These are phyloP conservation scores for Alternaria triticimaculans DNA, from an alignment of 2,329 filamentous ascomycete genomes.

Conservation along the genomic window DNA sequence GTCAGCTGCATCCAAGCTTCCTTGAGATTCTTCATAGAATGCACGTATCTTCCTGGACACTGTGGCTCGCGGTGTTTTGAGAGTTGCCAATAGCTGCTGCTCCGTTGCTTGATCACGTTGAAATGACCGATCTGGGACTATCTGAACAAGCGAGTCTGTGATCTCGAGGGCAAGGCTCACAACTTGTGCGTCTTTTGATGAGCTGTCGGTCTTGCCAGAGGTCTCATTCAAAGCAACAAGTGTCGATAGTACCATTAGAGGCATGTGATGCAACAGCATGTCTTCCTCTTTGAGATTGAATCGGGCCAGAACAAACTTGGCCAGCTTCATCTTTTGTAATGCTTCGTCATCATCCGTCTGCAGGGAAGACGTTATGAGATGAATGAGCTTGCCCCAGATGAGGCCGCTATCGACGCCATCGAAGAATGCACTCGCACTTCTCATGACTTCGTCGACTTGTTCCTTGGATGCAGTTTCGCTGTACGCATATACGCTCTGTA, in stretches of 20 bases:
- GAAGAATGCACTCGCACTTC: slow-evolving; percentile 94
- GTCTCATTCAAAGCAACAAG: slow-evolving; percentile 54
- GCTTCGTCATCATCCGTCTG: slow-evolving; percentile 60
- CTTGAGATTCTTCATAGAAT: slow-evolving; percentile 48
- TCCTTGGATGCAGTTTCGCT: slow-evolving; percentile 69
- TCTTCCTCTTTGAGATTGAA: slow-evolving; percentile 97
- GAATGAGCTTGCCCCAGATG: slow-evolving; percentile 84
- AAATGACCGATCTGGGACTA: slow-evolving; percentile 46
- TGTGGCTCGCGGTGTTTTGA: slow-evolving; percentile 11
- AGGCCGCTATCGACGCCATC: slow-evolving; percentile 94
- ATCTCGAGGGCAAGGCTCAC: slow-evolving; percentile 44
- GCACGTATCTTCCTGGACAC: slow-evolving; percentile 29
- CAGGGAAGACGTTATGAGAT: slow-evolving; percentile 63
- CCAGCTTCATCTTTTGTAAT: slow-evolving; percentile 70
- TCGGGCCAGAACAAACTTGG: slow-evolving; percentile 80
- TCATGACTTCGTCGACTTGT: slow-evolving; percentile 84
- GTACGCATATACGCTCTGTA: slow-evolving; percentile 80
- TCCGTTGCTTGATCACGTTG: slow-evolving; percentile 14
- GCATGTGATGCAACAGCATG: slow-evolving; percentile 87
- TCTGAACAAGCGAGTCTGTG: slow-evolving; percentile 45
- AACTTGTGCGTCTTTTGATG: slow-evolving; percentile 21
- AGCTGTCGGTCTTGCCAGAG: slow-evolving; percentile 26
- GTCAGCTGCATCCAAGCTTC: slow-evolving; percentile 42
- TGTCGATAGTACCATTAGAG: slow-evolving; percentile 73
- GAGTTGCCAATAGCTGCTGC: slow-evolving; percentile 7